Evolutionary conservation across 2,329 filamentous ascomycete genomes (phyloP).

Genomic region (Colletotrichum shisoi): DNA sequence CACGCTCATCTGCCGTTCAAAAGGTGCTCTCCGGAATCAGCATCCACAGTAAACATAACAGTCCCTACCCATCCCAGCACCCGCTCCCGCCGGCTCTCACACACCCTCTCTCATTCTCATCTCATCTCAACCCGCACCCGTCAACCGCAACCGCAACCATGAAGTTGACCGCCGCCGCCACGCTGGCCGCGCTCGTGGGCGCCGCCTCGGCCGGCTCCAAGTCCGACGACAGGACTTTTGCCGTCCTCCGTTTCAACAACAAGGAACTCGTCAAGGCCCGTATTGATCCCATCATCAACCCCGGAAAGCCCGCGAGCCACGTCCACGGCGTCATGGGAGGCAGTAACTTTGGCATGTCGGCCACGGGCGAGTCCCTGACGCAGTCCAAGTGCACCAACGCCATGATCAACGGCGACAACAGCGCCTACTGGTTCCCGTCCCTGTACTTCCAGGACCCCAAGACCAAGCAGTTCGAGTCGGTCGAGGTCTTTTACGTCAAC

Average conservation of each 20-base stretch:
- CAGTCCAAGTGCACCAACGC: conserved; percentile 75
- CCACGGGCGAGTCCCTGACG: conserved; percentile 66
- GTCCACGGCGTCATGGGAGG: conserved; percentile 76
- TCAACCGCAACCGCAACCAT: conserved; percentile 43
- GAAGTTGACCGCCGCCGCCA: conserved; percentile 49
- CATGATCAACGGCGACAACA: conserved; percentile 71
- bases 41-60: conserved; percentile 31
- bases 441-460: conserved; percentile 72
- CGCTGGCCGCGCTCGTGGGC: conserved; percentile 50
- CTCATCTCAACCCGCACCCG: conserved; percentile 1
- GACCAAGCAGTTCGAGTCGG: conserved; percentile 69
- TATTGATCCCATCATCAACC: conserved; percentile 72
- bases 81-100: neutral
- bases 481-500: conserved; percentile 75
- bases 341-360: conserved; percentile 69
- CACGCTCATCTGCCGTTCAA: conserved; percentile 41
- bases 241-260: conserved; percentile 75
- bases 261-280: conserved; percentile 68
- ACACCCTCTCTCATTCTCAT: neutral
- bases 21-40: conserved; percentile 51
- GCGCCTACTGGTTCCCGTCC: conserved; percentile 79
- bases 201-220: conserved; percentile 52
- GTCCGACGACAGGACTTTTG: conserved; percentile 61
- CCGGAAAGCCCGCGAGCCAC: conserved; percentile 66
- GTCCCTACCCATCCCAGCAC: conserved; percentile 28